phyloP scores from a whole-genome alignment of 805 yeast species.

The Candida railenensis region DNA sequence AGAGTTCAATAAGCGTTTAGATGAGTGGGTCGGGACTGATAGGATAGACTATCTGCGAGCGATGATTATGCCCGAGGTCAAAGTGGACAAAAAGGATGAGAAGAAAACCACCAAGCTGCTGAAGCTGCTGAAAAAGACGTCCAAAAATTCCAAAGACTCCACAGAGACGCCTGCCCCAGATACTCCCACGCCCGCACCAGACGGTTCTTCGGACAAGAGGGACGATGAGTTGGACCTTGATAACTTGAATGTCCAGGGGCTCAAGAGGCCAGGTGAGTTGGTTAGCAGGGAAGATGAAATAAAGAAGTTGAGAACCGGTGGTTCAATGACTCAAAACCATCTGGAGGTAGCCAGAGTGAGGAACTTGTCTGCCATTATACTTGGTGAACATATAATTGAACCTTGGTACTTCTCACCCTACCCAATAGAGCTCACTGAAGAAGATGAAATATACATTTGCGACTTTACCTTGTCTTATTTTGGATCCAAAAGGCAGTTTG shows the following conservation, averaged over 20 bases:
- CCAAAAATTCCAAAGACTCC: constrained; percentile 30
- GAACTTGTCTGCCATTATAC: constrained; percentile 71
- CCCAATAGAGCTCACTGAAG: constrained; percentile 92
- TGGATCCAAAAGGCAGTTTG: constrained; percentile 87
- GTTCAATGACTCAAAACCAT: constrained; percentile 90
- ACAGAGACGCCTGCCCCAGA: constrained; percentile 26
- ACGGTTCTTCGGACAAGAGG: constrained; percentile 16
- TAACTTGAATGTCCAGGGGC: constrained; percentile 80
- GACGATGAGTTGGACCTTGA: constrained; percentile 84
- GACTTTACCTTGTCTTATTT: constrained; percentile 88
- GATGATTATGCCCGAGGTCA: constrained; percentile 67
- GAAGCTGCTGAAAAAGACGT: constrained; percentile 23
- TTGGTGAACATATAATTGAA: constrained; percentile 90
- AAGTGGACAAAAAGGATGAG: constrained; percentile 46
- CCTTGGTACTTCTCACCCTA: constrained; percentile 99
- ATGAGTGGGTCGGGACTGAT: constrained; percentile 84
- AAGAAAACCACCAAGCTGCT: constrained; percentile 31
- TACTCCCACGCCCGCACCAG: constrained; percentile 27
- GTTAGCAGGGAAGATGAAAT: constrained; percentile 88
- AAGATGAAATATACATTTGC: constrained; percentile 84
- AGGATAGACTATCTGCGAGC: constrained; percentile 73
- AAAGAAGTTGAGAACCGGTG: constrained; percentile 87
- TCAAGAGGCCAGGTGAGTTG: constrained; percentile 63
- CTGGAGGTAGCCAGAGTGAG: constrained; percentile 90
- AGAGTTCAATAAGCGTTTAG: constrained; percentile 92